These are phyloP conservation scores for Epichloe gansuensis DNA, from an alignment of 2,329 filamentous ascomycete species.

Conservation along the genomic window DNA sequence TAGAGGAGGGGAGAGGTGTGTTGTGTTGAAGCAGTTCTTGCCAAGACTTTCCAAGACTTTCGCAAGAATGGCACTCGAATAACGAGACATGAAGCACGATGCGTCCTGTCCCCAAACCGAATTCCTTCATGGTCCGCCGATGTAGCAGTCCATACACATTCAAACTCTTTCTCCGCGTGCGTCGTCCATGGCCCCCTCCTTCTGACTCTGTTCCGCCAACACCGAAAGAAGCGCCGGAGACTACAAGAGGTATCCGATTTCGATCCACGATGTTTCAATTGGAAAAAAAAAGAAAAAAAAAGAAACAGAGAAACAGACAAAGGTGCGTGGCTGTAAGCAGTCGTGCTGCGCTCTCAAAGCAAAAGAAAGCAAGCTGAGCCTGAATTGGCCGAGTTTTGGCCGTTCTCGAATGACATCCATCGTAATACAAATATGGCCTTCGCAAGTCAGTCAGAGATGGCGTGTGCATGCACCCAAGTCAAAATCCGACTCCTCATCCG, in stretches of 20 bases:
- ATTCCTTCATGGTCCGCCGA: background rate
- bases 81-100: background rate
- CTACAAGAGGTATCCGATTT: background rate
- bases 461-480: slow-evolving; percentile 16
- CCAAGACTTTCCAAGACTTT: background rate
- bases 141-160: background rate
- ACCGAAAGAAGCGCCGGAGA: background rate
- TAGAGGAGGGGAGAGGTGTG: background rate
- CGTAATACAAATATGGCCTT: slow-evolving; percentile 5
- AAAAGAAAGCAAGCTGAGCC: slow-evolving; percentile 3
- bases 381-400: slow-evolving; percentile 1
- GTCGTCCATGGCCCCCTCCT: background rate
- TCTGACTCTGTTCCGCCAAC: background rate
- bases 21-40: background rate
- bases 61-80: background rate
- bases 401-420: slow-evolving; percentile 2
- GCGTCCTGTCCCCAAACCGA: background rate
- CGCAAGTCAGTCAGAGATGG: slow-evolving; percentile 6
- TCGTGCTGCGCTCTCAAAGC: slow-evolving; percentile 1
- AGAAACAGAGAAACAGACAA: background rate
- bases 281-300: background rate
- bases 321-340: slow-evolving; percentile 1
- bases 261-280: background rate
- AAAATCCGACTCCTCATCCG: slow-evolving; percentile 27
- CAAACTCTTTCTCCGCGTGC: background rate